Evolutionary conservation across 2,329 filamentous ascomycete species (phyloP).

Genomic region (Claviceps sp.): DNA sequence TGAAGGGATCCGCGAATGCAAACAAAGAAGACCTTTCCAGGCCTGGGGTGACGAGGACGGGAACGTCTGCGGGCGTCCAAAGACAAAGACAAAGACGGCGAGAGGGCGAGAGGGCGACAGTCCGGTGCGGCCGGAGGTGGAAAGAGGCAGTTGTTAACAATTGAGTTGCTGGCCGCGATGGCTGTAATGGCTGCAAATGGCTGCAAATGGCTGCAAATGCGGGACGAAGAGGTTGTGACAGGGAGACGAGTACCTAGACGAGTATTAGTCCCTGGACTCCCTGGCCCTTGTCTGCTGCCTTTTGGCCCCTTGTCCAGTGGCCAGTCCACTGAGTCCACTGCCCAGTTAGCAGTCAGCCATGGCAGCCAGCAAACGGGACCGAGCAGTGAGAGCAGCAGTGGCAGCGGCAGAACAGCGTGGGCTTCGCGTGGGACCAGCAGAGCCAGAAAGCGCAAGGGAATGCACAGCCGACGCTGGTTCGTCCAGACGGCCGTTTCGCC

Average conservation of each 20-base stretch:
- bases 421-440: background rate
- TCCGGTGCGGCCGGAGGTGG: background rate
- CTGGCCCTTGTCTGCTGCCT: no score
- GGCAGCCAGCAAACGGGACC: background rate
- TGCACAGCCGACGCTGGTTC: constrained; percentile 18
- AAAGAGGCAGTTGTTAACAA: background rate
- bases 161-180: background rate
- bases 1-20: background rate
- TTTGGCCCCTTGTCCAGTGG: no score
- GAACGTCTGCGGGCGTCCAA: background rate
- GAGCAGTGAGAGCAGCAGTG: background rate
- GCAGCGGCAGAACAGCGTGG: background rate
- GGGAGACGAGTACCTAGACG: no score
- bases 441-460: constrained; percentile 10
- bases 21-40: background rate
- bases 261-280: no score
- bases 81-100: background rate
- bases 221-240: no score
- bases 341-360: background rate
- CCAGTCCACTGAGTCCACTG: no score
- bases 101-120: background rate
- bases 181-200: background rate
- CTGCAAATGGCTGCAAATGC: background rate
- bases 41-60: background rate
- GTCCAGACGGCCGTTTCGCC: constrained; percentile 40